Conservation (phyloP, 2,329 filamentous ascomycete genomes). For the Pestalotiopsis sp. region DNA sequence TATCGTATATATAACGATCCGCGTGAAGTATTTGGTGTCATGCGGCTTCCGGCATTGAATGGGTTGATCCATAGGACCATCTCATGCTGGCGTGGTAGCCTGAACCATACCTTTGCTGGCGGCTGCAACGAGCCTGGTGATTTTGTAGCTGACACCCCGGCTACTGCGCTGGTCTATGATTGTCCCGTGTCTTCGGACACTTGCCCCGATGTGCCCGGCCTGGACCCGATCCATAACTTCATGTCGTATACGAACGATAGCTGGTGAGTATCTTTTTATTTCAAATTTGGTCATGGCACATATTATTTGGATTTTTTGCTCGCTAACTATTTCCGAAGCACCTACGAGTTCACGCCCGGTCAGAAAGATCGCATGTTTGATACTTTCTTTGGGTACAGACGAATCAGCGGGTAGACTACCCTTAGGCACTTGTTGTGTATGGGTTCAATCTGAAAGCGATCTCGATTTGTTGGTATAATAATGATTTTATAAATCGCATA, state of each 20-base stretch:
- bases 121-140: constrained; percentile 39
- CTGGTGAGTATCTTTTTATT: not conserved
- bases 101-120: constrained; percentile 45
- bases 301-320: not conserved
- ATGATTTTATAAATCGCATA: too few relatives aligned
- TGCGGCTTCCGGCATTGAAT: not conserved
- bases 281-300: fast-evolving
- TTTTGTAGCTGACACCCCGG: constrained; percentile 39
- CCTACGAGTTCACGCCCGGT: constrained; percentile 35
- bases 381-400: not conserved
- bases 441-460: too few relatives aligned
- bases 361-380: constrained; percentile 22
- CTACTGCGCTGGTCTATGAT: constrained; percentile 25
- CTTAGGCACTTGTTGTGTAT: too few relatives aligned
- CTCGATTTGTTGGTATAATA: too few relatives aligned
- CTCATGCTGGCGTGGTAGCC: constrained; percentile 3
- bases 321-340: constrained; percentile 25
- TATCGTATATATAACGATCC: not conserved
- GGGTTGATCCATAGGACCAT: not conserved
- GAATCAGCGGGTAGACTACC: not conserved
- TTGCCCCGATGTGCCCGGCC: constrained; percentile 28
- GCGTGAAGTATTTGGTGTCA: not conserved
- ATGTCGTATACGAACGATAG: constrained; percentile 39
- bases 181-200: constrained; percentile 36
- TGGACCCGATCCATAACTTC: constrained; percentile 36